A percentile compares a stretch with the other conserved stretches of the same genome.
Conservation (phyloP, 371 early-diverging fungal species). For the Rhizoclosmatium hyalinum region DNA sequence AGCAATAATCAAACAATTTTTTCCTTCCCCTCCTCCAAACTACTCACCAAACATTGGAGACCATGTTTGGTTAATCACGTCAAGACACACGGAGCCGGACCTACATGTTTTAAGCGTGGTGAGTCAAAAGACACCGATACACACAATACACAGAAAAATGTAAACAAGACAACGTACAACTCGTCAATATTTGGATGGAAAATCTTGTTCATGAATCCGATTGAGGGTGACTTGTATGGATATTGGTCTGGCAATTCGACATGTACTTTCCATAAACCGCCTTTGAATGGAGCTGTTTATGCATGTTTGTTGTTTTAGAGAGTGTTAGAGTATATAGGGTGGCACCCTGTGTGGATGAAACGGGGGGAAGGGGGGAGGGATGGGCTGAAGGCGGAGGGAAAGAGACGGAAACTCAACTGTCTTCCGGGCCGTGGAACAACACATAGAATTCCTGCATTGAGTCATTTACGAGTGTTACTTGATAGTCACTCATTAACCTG, state of each 20-base stretch:
- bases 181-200: constrained; percentile 99
- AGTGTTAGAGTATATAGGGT: neutral
- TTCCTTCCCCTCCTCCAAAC: neutral
- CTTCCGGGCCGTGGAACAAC: constrained; percentile 90
- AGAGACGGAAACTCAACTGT: constrained; percentile 68
- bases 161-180: constrained; percentile 65
- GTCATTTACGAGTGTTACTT: constrained; percentile 97
- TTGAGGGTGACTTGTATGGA: constrained; percentile 99
- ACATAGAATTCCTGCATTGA: constrained; percentile 99
- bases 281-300: constrained; percentile 86
- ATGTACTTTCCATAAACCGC: constrained; percentile 97
- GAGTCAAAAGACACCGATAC: neutral
- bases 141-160: neutral
- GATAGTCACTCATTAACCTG: constrained; percentile 98
- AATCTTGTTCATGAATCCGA: constrained; percentile 99
- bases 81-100: constrained; percentile 98
- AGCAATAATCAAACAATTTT: neutral
- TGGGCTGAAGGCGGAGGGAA: neutral
- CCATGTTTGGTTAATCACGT: constrained; percentile 99
- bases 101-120: constrained; percentile 46
- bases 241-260: constrained; percentile 99
- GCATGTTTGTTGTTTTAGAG: constrained; percentile 32
- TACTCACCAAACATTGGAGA: constrained; percentile 97
- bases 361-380: neutral
- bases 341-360: no score